phyloP scores from a whole-genome alignment of 768 basidiomycete species.

The Kwoniella bestiolae region DNA sequence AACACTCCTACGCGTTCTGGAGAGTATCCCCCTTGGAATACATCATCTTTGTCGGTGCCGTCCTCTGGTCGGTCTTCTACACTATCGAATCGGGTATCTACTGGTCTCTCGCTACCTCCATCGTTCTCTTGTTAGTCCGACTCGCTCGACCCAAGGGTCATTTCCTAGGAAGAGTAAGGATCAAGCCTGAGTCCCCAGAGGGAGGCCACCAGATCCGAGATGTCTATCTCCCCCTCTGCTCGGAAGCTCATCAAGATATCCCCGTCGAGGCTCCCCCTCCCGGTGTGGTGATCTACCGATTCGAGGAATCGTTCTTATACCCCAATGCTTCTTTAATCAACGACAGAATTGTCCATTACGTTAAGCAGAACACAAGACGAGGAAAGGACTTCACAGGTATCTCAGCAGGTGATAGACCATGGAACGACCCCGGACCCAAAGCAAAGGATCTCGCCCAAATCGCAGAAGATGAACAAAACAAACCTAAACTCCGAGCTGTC shows the following conservation, averaged over 20 bases:
- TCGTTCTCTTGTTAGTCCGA: slow-evolving; percentile 79
- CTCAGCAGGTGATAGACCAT: slow-evolving; percentile 74
- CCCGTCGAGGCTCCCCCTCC: slow-evolving; percentile 77
- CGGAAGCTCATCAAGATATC: slow-evolving; percentile 65
- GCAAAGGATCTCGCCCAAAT: slow-evolving; percentile 62
- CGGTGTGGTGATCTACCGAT: slow-evolving; percentile 87
- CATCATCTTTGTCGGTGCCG: slow-evolving; percentile 82
- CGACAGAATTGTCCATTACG: slow-evolving; percentile 74
- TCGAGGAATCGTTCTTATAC: slow-evolving; percentile 81
- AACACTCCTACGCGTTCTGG: slow-evolving; percentile 86
- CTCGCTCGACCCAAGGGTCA: slow-evolving; percentile 84
- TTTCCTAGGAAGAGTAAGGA: slow-evolving; percentile 83
- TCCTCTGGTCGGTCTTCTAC: slow-evolving; percentile 88
- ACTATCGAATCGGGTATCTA: slow-evolving; percentile 80
- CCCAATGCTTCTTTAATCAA: slow-evolving; percentile 63
- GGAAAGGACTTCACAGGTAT: slow-evolving; percentile 74
- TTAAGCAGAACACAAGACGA: slow-evolving; percentile 74
- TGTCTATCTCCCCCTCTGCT: slow-evolving; percentile 74
- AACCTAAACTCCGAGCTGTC: slow-evolving; percentile 77
- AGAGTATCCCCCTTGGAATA: slow-evolving; percentile 90
- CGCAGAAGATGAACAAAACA: slow-evolving; percentile 60
- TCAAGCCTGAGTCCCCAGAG: slow-evolving; percentile 51
- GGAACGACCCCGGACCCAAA: slow-evolving; percentile 88
- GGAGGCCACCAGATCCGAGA: slow-evolving; percentile 64
- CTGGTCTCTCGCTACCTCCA: slow-evolving; percentile 74